Percentiles rank a stretch among this genome's conserved stretches.
These are phyloP conservation scores for Vitis labrusca DNA, from an alignment of 164 flowering plant species.

Conservation along the genomic window DNA sequence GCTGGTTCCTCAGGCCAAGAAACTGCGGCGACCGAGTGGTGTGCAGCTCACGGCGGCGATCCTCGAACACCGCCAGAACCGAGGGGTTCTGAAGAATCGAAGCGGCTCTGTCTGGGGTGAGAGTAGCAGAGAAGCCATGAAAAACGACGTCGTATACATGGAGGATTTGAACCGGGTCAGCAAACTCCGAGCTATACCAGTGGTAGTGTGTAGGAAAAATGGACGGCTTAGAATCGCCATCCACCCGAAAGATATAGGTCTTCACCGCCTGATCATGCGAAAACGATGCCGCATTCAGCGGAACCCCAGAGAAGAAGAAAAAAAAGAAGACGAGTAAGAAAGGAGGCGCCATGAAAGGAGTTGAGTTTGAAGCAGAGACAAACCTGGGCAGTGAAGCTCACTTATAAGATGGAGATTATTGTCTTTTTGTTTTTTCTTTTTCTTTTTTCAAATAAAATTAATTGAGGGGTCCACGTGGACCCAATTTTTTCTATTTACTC, in stretches of 20 bases:
- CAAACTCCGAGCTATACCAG: constrained; percentile 85
- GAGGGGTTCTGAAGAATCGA: constrained; percentile 49
- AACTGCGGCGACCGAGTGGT: constrained; percentile 99
- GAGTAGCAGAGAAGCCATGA: constrained; percentile 85
- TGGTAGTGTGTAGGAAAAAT: constrained; percentile 76
- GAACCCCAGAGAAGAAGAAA: constrained; percentile 9
- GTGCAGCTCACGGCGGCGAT: constrained; percentile 74
- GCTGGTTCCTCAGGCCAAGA: constrained; percentile 74
- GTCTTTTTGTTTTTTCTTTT: neutral
- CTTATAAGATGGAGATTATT: neutral
- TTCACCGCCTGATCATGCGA: constrained; percentile 20
- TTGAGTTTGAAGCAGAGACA: constrained; percentile 5
- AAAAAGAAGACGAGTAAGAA: constrained; percentile 13
- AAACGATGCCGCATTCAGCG: neutral
- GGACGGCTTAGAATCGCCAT: constrained; percentile 67
- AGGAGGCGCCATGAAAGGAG: constrained; percentile 17
- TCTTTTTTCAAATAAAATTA: neutral
- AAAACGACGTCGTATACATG: constrained; percentile 84
- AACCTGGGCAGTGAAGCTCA: neutral
- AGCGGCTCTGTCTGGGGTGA: constrained; percentile 48
- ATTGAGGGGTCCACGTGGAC: no score
- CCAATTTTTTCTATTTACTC: no score
- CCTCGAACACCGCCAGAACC: constrained; percentile 70
- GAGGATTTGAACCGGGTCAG: constrained; percentile 49
- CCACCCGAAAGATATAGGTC: constrained; percentile 75